Percentiles rank a stretch among this genome's conserved stretches.
These are phyloP conservation scores for Harrya chromipes DNA, from an alignment of 768 basidiomycete species.

Conservation along the genomic window DNA sequence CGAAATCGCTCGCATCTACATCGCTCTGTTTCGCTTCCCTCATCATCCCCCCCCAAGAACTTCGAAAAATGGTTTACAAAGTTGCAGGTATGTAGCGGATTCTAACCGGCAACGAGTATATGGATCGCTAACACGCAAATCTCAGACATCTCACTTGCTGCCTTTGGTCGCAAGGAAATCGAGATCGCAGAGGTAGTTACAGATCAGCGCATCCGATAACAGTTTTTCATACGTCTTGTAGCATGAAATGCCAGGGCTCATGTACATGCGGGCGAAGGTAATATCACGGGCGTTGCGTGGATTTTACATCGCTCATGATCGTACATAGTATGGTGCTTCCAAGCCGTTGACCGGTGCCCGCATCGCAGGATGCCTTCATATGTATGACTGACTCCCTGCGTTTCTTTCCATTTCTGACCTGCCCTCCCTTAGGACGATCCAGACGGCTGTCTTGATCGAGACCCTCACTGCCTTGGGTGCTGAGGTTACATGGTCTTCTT, in stretches of 20 bases:
- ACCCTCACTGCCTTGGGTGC: slow-evolving; percentile 94
- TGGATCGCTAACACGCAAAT: slow-evolving; percentile 1
- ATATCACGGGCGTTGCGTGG: not conserved
- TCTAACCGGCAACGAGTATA: not conserved
- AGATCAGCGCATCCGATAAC: slow-evolving; percentile 13
- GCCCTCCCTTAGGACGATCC: slow-evolving; percentile 78
- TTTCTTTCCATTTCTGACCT: not conserved
- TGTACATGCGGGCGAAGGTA: slow-evolving; percentile 89
- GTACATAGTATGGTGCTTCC: slow-evolving; percentile 62
- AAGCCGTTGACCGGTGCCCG: slow-evolving; percentile 93
- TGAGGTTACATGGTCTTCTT: slow-evolving; percentile 98
- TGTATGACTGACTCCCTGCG: slow-evolving; percentile 49
- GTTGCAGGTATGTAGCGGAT: slow-evolving; percentile 63
- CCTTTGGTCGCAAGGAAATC: slow-evolving; percentile 99
- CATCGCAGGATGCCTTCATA: slow-evolving; percentile 97
- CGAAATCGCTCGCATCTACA: slow-evolving; percentile 15
- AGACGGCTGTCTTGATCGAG: slow-evolving; percentile 98
- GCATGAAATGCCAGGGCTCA: slow-evolving; percentile 96
- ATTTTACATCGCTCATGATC: slow-evolving; percentile 11
- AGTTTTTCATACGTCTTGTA: slow-evolving; percentile 30
- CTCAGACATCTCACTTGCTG: slow-evolving; percentile 91
- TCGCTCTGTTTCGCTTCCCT: slow-evolving; percentile 25
- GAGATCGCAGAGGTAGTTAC: slow-evolving; percentile 90
- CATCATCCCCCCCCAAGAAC: slow-evolving; percentile 15
- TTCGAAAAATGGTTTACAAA: slow-evolving; percentile 72